Evolutionary conservation across 2,329 filamentous ascomycete species (phyloP), one percentile per base, ranked within the genome.

Genomic region (Colletotrichum navitas): DNA sequence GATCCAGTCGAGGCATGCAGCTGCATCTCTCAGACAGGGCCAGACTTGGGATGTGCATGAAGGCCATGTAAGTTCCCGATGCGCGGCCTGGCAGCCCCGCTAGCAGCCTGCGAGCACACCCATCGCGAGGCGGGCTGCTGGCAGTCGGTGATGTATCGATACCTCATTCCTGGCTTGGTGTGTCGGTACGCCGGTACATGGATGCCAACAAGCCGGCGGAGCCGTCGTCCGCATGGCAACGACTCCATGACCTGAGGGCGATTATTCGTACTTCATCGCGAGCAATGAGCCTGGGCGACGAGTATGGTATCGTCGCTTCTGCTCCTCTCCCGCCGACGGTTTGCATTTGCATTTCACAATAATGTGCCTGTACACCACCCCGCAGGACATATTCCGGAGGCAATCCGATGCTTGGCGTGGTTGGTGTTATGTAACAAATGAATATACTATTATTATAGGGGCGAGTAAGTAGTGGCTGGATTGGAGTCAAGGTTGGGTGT

Each of bases 121-220:
- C 43, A 51, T 58, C 18, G 58, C 47, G 58, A 68, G 59, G 66
- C 66, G 56, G 60, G 54, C 52, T 32, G 55, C 65, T 63, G 65
- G 52, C 39, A 81, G 80, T 73, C 58, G 41, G 18, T 75, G 75
- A 77, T 77, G 81, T 82, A 81, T 76, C 76, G 74, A 77, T 79
- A 77, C 77, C 77, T 78, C 66, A 74, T n/a, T 36, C 32, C 21
- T 63, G 21, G 24, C 24, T 41, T 59, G 63, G 36, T 43, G 47
- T n/a, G 36, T 59, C 47, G 60, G 36, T 55, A 36, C 52, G n/a
- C 21, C 11, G 52, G 18, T 36, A 32, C 56, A 39, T 62, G 49
- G 24, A 70, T 61, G 41, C 24, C 55, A 61, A 47, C 32, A 60
- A 26, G 67, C 67, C 61, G 61, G 66, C 61, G 62, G 62, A 66